Percentiles rank a stretch among this genome's conserved stretches.
Conservation (phyloP, 345 rosid genomes). For the Eucalyptus pauciflora region DNA sequence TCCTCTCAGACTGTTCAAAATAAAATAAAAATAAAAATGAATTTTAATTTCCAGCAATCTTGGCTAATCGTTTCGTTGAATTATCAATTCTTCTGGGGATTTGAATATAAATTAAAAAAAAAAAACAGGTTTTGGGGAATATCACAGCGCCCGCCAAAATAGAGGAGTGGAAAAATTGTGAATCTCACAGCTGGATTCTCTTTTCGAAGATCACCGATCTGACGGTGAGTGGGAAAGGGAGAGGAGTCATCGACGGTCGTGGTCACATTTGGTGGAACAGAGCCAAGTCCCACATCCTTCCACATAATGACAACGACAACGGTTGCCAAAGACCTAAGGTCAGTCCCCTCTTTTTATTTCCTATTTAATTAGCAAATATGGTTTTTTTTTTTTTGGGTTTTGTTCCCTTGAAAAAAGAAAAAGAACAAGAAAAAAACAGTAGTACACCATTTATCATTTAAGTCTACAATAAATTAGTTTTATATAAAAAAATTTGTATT, state of each 20-base stretch:
- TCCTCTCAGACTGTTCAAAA: fast-evolving
- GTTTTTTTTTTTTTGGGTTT: not conserved
- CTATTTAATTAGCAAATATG: not conserved
- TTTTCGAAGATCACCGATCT: conserved; percentile 12
- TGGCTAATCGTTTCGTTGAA: not conserved
- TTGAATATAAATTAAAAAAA: not conserved
- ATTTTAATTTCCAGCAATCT: not conserved
- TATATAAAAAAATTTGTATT: not conserved
- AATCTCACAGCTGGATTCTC: conserved; percentile 7
- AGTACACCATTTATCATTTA: not conserved
- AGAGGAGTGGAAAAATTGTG: conserved; percentile 13
- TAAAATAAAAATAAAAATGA: not conserved
- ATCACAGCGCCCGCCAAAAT: conserved; percentile 9
- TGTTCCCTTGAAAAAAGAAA: too few relatives aligned
- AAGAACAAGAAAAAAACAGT: not conserved
- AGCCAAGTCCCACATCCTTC: not conserved
- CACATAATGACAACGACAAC: not conserved
- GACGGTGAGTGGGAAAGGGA: conserved; percentile 8
- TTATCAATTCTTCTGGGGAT: not conserved
- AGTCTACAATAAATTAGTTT: not conserved
- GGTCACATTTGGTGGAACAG: conserved; percentile 30
- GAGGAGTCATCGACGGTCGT: conserved; percentile 21
- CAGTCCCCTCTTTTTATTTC: not conserved
- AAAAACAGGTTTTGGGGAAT: not conserved
- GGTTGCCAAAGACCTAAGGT: not conserved